These are phyloP conservation scores for Talaromyces proteolyticus DNA, from an alignment of 495 filamentous ascomycete genomes.

Conservation along the genomic window DNA sequence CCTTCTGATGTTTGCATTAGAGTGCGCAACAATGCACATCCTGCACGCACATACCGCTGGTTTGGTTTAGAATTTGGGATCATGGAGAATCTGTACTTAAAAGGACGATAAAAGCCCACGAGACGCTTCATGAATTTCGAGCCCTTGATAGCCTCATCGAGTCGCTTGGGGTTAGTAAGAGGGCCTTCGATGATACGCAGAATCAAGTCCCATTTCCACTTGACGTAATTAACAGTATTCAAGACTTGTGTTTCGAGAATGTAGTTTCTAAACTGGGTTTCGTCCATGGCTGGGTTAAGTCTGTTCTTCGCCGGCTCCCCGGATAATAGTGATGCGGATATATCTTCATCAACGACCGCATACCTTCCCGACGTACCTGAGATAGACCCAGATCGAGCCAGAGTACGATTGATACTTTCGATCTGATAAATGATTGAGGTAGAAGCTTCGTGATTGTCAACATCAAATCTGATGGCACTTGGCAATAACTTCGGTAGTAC, in stretches of 20 bases:
- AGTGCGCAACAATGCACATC: conserved; percentile 80
- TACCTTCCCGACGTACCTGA: conserved; percentile 34
- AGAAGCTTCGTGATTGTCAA: conserved; percentile 69
- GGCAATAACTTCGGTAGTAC: conserved; percentile 76
- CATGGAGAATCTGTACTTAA: conserved; percentile 91
- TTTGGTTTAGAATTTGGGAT: conserved; percentile 82
- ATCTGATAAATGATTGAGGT: conserved; percentile 92
- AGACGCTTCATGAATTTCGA: conserved; percentile 94
- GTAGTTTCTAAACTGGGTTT: conserved; percentile 76
- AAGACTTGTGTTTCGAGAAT: conserved; percentile 85
- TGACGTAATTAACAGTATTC: conserved; percentile 75
- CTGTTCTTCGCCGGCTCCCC: conserved; percentile 67
- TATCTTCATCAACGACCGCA: conserved; percentile 37
- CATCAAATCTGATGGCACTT: conserved; percentile 62
- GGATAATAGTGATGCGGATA: conserved; percentile 32
- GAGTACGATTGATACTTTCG: conserved; percentile 89
- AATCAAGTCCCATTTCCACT: conserved; percentile 97
- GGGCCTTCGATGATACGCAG: conserved; percentile 89
- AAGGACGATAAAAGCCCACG: conserved; percentile 90
- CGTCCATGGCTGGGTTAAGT: conserved; percentile 71
- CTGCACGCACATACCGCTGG: conserved; percentile 87
- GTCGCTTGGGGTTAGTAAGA: conserved; percentile 80
- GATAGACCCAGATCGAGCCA: conserved; percentile 65
- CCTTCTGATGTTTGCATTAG: conserved; percentile 82
- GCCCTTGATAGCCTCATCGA: conserved; percentile 90